Base-by-base conservation (phyloP, 176 grass and related monocot genomes). In the Oryza brachyantha region DNA sequence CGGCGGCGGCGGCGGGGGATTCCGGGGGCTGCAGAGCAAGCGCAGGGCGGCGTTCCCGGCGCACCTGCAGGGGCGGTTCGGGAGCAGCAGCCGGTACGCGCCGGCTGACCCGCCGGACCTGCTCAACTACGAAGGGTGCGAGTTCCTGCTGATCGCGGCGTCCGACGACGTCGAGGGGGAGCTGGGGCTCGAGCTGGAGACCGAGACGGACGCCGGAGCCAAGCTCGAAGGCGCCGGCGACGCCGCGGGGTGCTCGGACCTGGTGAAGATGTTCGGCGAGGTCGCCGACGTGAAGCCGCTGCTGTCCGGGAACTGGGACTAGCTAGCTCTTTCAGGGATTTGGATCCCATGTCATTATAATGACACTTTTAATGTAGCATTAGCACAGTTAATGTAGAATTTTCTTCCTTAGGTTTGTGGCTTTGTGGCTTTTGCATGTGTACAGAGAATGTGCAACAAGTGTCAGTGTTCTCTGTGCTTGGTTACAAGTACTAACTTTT, bases 91-190 rank as follows among this genome's bases (percentile, higher is more conserved):
- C 46, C 67, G 73, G 8, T 97, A 54, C 75, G 79, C 75, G 21
- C 50, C 89, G 28, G 91, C 91, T 0, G 94, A 97, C 73, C 91
- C 94, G 37, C 89, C 89, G 39, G 89, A 92, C 79, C 88, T 94
- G 43, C 68, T 97, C 39, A 94, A 94, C 66, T 97, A 97, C 75
- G 94, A 97, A 58, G 94, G 94, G 1, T 94, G 91, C 79, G 91
- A 97, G 87, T 76, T 94, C 38, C 81, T 97, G 76, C 89, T 97
- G 17, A 88, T 97, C 59, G 81, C 91, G 28, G 91, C 94, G 35
- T 90, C 94, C 10, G 89, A 92, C 11, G 80, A 97, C 76, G 81
- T 94, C 1, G 89, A 94, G 63, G 91, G 88, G 57, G 87, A 97
- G 85, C 85, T 94, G 24, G 91, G 91, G 16, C 67, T 97, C 32